phyloP scores from a whole-genome alignment of 2,329 filamentous ascomycete genomes.

The Phyllosticta ampelicida region DNA sequence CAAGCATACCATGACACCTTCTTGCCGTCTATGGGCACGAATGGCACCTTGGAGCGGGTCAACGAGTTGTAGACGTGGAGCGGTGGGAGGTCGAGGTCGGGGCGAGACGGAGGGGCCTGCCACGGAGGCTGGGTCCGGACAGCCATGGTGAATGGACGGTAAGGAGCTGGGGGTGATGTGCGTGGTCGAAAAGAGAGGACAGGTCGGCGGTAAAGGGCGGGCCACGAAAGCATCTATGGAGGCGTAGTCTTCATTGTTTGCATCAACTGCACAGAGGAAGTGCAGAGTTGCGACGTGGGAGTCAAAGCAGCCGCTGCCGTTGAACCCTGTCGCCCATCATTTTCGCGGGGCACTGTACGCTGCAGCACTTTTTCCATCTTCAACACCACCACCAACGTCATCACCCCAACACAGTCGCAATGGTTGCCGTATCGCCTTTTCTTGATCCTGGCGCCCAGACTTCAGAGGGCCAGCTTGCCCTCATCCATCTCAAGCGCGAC shows the following conservation, averaged over 20 bases:
- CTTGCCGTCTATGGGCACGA: constrained; percentile 59
- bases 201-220: constrained; percentile 6
- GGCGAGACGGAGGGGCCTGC: constrained; percentile 23
- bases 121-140: constrained; percentile 29
- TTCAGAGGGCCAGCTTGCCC: constrained; percentile 56
- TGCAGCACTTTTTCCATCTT: constrained; percentile 6
- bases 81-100: constrained; percentile 33
- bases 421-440: constrained; percentile 55
- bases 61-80: constrained; percentile 74
- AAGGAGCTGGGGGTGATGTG: neutral
- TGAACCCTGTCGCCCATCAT: constrained; percentile 5
- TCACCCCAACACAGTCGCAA: neutral
- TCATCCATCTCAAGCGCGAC: constrained; percentile 83
- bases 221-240: constrained; percentile 10
- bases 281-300: constrained; percentile 2
- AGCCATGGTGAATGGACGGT: constrained; percentile 23
- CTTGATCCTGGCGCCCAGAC: constrained; percentile 58
- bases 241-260: constrained; percentile 2
- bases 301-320: neutral
- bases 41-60: constrained; percentile 61
- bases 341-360: constrained; percentile 3
- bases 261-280: neutral
- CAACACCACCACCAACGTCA: neutral
- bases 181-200: constrained; percentile 12
- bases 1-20: constrained; percentile 82